Percentiles rank a stretch among this genome's conserved stretches.
phyloP scores from a whole-genome alignment of 495 filamentous ascomycete genomes.

The Delitschia confertaspora region DNA sequence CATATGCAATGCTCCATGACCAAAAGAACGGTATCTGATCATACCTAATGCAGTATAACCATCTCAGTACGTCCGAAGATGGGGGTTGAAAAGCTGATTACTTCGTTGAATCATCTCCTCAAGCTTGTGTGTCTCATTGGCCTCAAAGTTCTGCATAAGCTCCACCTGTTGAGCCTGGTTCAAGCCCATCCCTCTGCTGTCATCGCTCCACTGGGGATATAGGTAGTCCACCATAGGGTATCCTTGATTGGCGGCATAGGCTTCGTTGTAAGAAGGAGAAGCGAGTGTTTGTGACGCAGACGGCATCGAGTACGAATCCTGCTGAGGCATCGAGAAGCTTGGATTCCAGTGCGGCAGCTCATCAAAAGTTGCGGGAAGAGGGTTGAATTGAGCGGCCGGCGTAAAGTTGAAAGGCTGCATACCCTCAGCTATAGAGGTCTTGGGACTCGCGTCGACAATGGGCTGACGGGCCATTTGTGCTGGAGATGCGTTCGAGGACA shows the following conservation, averaged over 20 bases:
- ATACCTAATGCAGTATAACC: no score
- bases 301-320: slow-evolving; percentile 17
- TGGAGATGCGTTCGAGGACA: slow-evolving; percentile 12
- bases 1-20: no score
- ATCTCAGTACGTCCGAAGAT: slow-evolving; percentile 11
- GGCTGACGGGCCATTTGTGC: slow-evolving; percentile 11
- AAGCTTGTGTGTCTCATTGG: slow-evolving; percentile 27
- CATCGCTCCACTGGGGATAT: slow-evolving; percentile 23
- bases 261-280: slow-evolving; percentile 22
- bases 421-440: slow-evolving; percentile 9
- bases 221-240: slow-evolving; percentile 26
- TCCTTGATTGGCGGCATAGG: slow-evolving; percentile 19
- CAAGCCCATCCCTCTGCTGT: slow-evolving; percentile 28
- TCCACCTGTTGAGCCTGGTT: slow-evolving; percentile 35
- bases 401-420: slow-evolving; percentile 25
- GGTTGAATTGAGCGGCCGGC: slow-evolving; percentile 28
- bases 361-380: slow-evolving; percentile 30
- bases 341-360: slow-evolving; percentile 31
- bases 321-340: slow-evolving; percentile 21
- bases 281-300: slow-evolving; percentile 12
- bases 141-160: slow-evolving; percentile 36
- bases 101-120: slow-evolving; percentile 30
- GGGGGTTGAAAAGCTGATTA: slow-evolving; percentile 22
- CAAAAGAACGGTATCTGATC: no score
- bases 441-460: slow-evolving; percentile 11